Evolutionary conservation across 805 yeast genomes (phyloP).

Genomic region (Hanseniaspora clermontiae): DNA sequence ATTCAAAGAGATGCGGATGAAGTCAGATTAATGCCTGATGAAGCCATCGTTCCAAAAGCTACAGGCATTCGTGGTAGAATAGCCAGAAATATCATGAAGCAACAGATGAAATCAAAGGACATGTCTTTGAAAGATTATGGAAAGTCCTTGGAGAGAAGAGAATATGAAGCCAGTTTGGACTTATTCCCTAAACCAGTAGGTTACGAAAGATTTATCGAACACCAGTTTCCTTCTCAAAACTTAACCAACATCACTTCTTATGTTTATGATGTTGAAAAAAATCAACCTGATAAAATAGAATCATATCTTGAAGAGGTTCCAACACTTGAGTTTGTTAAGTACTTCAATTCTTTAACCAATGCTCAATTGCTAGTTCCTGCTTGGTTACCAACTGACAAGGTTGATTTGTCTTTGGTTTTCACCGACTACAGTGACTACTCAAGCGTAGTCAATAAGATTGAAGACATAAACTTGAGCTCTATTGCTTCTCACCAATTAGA

Average conservation of each 20-base stretch:
- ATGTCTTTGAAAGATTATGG: slow-evolving; percentile 14
- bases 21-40: slow-evolving; percentile 14
- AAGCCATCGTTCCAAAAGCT: slow-evolving; percentile 8
- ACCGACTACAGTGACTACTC: slow-evolving; percentile 17
- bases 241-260: slow-evolving; percentile 14
- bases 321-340: slow-evolving; percentile 19
- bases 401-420: slow-evolving; percentile 20
- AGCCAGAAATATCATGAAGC: slow-evolving; percentile 12
- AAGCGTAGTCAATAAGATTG: neutral
- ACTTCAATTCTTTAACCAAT: slow-evolving; percentile 20
- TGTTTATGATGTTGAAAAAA: slow-evolving; percentile 11
- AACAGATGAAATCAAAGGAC: slow-evolving; percentile 13
- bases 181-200: slow-evolving; percentile 12
- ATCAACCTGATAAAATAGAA: slow-evolving; percentile 8
- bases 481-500: slow-evolving; percentile 8
- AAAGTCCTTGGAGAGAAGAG: slow-evolving; percentile 14
- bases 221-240: slow-evolving; percentile 8
- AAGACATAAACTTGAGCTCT: slow-evolving; percentile 2
- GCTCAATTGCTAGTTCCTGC: slow-evolving; percentile 19
- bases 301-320: slow-evolving; percentile 15
- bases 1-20: slow-evolving; percentile 12
- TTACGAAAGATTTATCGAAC: slow-evolving; percentile 10
- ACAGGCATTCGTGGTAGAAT: slow-evolving; percentile 4
- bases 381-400: slow-evolving; percentile 15
- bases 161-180: slow-evolving; percentile 13